A percentile compares a stretch with the other conserved stretches of the same genome.
These are phyloP conservation scores for Austroboletus eburneus DNA, from an alignment of 768 basidiomycete species.

Conservation along the genomic window DNA sequence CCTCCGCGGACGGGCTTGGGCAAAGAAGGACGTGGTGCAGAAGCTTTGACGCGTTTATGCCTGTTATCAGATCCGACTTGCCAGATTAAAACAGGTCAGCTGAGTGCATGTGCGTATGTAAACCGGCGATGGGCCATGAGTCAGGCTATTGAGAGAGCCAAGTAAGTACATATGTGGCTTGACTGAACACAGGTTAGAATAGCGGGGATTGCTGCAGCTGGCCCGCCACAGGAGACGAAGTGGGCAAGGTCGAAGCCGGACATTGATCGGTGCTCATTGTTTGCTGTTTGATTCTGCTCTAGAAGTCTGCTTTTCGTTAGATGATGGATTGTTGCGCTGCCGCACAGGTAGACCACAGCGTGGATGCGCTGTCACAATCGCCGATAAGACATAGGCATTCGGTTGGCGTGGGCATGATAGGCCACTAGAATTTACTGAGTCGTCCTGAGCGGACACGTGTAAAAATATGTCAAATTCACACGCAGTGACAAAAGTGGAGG, in stretches of 20 bases:
- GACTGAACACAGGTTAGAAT: background rate
- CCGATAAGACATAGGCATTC: background rate
- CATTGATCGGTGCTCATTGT: background rate
- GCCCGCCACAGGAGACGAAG: background rate
- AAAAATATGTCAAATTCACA: background rate
- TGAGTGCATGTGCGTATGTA: background rate
- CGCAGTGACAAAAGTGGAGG: background rate
- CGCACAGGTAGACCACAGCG: background rate
- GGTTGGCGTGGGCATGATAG: background rate
- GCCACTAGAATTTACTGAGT: background rate
- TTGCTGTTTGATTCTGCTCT: background rate
- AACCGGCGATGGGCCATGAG: background rate
- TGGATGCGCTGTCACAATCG: background rate
- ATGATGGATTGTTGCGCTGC: too few relatives aligned
- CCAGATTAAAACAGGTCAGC: background rate
- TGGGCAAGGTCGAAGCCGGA: slow-evolving; percentile 1
- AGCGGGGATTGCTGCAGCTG: background rate
- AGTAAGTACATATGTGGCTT: background rate
- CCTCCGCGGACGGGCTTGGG: slow-evolving; percentile 6
- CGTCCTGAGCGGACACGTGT: background rate
- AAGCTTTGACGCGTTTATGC: background rate
- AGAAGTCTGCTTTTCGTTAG: background rate
- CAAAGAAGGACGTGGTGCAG: background rate
- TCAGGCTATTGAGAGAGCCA: background rate
- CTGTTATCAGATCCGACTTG: background rate